Evolutionary conservation across 352 stramenopile species (phyloP).

Genomic region (Aphanomyces astaci): DNA sequence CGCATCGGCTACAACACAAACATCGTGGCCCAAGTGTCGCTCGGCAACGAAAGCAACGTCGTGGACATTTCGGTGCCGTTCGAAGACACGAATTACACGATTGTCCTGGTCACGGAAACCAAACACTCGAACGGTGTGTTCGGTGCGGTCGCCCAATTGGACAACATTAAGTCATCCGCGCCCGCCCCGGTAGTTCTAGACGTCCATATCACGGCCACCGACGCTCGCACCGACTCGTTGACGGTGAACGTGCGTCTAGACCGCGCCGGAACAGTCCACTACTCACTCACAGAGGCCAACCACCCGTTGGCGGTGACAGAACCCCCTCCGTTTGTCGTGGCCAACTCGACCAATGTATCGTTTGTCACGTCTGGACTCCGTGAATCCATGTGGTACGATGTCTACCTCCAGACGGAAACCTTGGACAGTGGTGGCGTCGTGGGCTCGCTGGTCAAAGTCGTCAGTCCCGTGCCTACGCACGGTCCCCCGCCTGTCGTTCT

Average conservation of each 20-base stretch:
- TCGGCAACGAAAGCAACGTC: slow-evolving; percentile 42
- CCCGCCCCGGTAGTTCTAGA: slow-evolving; percentile 35
- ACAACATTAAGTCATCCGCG: slow-evolving; percentile 43
- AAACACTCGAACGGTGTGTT: slow-evolving; percentile 57
- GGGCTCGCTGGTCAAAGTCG: slow-evolving; percentile 22
- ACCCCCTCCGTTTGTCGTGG: neutral
- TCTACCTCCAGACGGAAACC: slow-evolving; percentile 69
- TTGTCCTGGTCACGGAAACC: slow-evolving; percentile 71
- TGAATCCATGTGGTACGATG: slow-evolving; percentile 52
- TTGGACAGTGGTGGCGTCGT: slow-evolving; percentile 64
- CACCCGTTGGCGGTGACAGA: slow-evolving; percentile 24
- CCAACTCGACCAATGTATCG: slow-evolving; percentile 22
- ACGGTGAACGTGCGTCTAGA: slow-evolving; percentile 41
- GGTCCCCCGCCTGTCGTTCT: slow-evolving; percentile 15
- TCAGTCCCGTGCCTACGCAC: neutral
- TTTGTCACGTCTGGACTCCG: slow-evolving; percentile 47
- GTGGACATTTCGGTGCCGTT: slow-evolving; percentile 47
- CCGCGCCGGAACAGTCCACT: slow-evolving; percentile 53
- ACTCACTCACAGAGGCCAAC: slow-evolving; percentile 26
- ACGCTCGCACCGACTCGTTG: slow-evolving; percentile 64
- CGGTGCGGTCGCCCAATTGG: slow-evolving; percentile 52
- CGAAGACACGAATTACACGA: slow-evolving; percentile 50
- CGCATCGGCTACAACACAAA: slow-evolving; percentile 48
- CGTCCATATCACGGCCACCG: slow-evolving; percentile 36
- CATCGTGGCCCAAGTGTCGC: slow-evolving; percentile 35